Percentiles rank a stretch among this genome's conserved stretches.
These are phyloP conservation scores for Dictyostelium firmibasis DNA, from an alignment of 78 protist genomes.

Conservation along the genomic window DNA sequence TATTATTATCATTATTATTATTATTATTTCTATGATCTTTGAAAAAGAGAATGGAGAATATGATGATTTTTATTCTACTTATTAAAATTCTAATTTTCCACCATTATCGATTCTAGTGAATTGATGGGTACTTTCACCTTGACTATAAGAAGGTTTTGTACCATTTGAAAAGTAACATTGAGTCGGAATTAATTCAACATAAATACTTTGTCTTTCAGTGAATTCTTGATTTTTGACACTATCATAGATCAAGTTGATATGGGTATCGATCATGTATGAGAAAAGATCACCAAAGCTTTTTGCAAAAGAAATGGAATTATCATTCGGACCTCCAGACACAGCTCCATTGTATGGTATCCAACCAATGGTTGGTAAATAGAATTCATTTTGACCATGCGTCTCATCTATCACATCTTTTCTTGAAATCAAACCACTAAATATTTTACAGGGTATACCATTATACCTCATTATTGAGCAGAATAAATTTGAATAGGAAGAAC, in stretches of 20 bases:
- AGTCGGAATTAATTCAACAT: not conserved
- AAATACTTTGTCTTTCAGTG: not conserved
- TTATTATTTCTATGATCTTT: too few relatives aligned
- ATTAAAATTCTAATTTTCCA: not conserved
- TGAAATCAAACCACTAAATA: not conserved
- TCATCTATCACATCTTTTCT: not conserved
- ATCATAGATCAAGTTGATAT: not conserved
- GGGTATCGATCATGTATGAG: not conserved
- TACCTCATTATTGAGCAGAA: not conserved
- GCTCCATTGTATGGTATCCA: conserved; percentile 31
- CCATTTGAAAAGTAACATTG: not conserved
- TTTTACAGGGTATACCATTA: conserved; percentile 6
- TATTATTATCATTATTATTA: too few relatives aligned
- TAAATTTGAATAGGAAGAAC: not conserved
- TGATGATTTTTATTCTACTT: too few relatives aligned
- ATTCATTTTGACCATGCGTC: conserved; percentile 11
- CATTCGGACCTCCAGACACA: not conserved
- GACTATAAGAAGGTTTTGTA: not conserved
- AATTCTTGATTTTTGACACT: not conserved
- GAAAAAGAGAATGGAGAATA: too few relatives aligned
- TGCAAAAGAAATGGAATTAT: not conserved
- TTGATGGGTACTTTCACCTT: not conserved
- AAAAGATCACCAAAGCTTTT: not conserved
- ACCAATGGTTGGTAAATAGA: not conserved
- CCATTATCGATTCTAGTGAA: not conserved